Evolutionary conservation across 371 early-diverging fungal genomes (phyloP).

Genomic region (Apophysomyces trapeziformis): DNA sequence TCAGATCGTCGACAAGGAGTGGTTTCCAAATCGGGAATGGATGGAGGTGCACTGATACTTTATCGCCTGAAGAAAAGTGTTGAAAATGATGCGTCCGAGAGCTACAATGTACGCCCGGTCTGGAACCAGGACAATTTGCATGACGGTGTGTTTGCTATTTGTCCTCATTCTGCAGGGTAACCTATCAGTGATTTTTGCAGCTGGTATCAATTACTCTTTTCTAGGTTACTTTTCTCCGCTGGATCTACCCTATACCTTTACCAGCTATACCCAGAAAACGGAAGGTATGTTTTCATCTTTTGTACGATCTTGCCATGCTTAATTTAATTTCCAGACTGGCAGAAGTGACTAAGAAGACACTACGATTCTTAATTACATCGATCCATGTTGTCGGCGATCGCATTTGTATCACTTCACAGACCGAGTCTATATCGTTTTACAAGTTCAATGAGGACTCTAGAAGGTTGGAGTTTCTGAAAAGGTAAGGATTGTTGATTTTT

Average conservation of each 20-base stretch:
- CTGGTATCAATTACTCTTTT: not conserved
- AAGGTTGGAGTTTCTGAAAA: slow-evolving; percentile 34
- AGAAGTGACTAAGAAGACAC: slow-evolving; percentile 30
- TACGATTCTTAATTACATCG: slow-evolving; percentile 38
- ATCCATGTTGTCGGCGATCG: slow-evolving; percentile 32
- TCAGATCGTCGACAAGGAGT: slow-evolving; percentile 5
- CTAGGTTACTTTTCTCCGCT: slow-evolving; percentile 42
- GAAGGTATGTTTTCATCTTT: slow-evolving; percentile 23
- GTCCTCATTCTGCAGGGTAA: slow-evolving; percentile 52
- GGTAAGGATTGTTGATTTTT: slow-evolving; percentile 20
- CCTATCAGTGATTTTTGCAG: not conserved
- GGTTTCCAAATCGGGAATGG: slow-evolving; percentile 21
- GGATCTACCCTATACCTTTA: slow-evolving; percentile 36
- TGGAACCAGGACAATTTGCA: slow-evolving; percentile 39
- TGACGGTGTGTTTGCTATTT: slow-evolving; percentile 43
- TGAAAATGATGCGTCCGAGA: not conserved
- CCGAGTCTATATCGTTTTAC: slow-evolving; percentile 42
- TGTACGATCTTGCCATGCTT: not conserved
- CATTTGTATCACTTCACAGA: slow-evolving; percentile 43
- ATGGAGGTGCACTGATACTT: slow-evolving; percentile 35
- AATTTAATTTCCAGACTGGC: slow-evolving; percentile 23
- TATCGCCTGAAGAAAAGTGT: slow-evolving; percentile 37
- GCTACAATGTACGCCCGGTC: slow-evolving; percentile 30
- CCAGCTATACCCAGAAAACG: slow-evolving; percentile 32
- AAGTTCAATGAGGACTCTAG: slow-evolving; percentile 22